Evolutionary conservation across 2,329 filamentous ascomycete species (phyloP).

Genomic region (Pseudogymnoascus sp.): DNA sequence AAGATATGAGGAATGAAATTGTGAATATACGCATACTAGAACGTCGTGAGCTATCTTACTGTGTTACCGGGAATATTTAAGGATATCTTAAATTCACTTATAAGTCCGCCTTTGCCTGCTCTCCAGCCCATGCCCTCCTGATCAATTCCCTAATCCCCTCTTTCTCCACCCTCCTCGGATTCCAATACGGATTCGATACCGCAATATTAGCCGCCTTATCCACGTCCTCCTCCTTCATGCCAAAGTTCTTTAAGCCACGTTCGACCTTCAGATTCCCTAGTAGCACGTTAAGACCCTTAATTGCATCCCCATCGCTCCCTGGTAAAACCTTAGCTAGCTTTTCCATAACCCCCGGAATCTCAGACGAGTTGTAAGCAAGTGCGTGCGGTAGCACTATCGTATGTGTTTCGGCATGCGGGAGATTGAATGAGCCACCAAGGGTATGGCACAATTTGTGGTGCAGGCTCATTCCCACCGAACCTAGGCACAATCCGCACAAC

Average conservation of each 20-base stretch:
- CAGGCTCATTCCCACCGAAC: constrained; percentile 51
- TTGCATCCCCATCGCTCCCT: constrained; percentile 48
- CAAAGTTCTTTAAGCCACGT: constrained; percentile 30
- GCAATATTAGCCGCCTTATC: too few relatives aligned
- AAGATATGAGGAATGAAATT: too few relatives aligned
- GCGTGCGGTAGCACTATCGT: constrained; percentile 47
- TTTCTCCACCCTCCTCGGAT: constrained; percentile 46
- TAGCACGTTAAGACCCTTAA: constrained; percentile 47
- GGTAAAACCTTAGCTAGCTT: constrained; percentile 45
- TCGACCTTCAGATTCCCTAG: constrained; percentile 45
- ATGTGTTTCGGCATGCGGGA: constrained; percentile 43
- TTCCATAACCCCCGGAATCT: constrained; percentile 42
- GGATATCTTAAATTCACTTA: too few relatives aligned
- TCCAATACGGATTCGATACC: constrained; percentile 46
- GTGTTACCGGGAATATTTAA: too few relatives aligned
- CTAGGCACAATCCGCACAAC: constrained; percentile 53
- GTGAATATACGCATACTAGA: too few relatives aligned
- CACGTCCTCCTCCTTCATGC: too few relatives aligned
- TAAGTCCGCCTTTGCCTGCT: constrained; percentile 37
- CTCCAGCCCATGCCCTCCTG: constrained; percentile 51
- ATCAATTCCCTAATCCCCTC: constrained; percentile 46
- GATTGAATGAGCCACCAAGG: constrained; percentile 52
- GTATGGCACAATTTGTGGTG: constrained; percentile 63
- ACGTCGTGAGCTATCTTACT: too few relatives aligned
- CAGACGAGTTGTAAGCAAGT: constrained; percentile 52